Base-by-base conservation (phyloP, 148 eudicot species). In the Arctostaphylos glauca region DNA sequence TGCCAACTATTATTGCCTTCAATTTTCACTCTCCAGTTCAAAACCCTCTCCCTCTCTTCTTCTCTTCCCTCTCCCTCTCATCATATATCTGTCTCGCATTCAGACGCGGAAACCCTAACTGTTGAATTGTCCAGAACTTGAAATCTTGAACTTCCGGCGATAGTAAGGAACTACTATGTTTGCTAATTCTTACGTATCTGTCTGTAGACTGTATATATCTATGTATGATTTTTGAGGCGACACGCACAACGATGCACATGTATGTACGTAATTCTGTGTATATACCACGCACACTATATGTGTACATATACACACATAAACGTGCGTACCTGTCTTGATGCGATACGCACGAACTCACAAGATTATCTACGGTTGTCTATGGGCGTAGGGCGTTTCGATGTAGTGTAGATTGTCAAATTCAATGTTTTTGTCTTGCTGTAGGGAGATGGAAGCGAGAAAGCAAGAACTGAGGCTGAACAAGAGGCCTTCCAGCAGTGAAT, bases 401-500 rank as follows among this genome's bases (percentile, higher is more conserved):
- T 31, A 31, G 1, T 31, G 38, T 31, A 31, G 38, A 23, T 9
- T 64, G 70, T 64, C 23, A 15, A 23, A 23, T 64, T 23, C 70
- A 16, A 6, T 14, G 52, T 25, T 18, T 16, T 41, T 50, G 23
- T 52, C 47, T 80, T 16, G 46, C 31, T 19, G 6, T 43, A 58
- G 47, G 10, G n/a, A 1, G 56, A 70, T 75, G 81, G 80, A 70
- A 31, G 4, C 12, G 47, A 62, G 31, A 8, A 15, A 9, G 44
- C 6, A 47, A 53, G 41, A 25, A 12, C 15, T 14, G 68, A 55
- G 47, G 52, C 71, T 9, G 53, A 47, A 2, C 15, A 83, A 78
- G 81, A 83, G 81, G 41, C 53, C 64, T 13, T 46, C 49, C 71
- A 25, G 43, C 46, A 68, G 4, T 54, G 76, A 54, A 3, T 54